Base-by-base conservation (phyloP, 345 rosid genomes). In the Boechera stricta region DNA sequence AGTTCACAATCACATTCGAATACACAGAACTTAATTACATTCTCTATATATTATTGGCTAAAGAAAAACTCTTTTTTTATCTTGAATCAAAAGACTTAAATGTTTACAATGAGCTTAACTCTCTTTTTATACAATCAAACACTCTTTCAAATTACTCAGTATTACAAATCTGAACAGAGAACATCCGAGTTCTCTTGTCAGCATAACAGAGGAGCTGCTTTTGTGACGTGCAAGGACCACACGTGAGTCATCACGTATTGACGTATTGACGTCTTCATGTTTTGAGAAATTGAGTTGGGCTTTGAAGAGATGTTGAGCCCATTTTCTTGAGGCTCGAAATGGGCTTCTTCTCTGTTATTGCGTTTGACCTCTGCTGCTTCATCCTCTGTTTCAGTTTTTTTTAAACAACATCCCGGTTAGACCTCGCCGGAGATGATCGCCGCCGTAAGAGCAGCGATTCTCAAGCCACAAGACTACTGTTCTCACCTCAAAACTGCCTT, bases 381-480 rank as follows among this genome's bases (percentile, higher is more conserved):
- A 28, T 28, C 29, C 29, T 28, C 2, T 28, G 29, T 28, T 28
- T 28, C 29, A 28, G 29, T 28, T 28, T 28, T 28, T 18, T 18
- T 18, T 18, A 18, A 21, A 21, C 24, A 21, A 21, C 24, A 21
- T 21, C 24, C 38, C 42, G 64, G 16, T 51, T 28, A 10, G 54
- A 49, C 31, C 12, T 32, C 60, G 54, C 29, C 73, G 48, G 73
- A 72, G 51, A 87, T 84, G 91, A 84, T 80, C 49, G 69, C 75
- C 69, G 69, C 79, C 48, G 18, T 73, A 13, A 85, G 77, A 75
- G 82, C 87, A 47, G 82, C 87, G 65, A 33, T 84, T 67, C 80
- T 72, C 9, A 81, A 69, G 32, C 84, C 83, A 12, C 83, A 76
- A 69, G 65, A 32, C 77, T 69, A 1, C 7, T 67, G 1, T 32